Base-by-base conservation (phyloP, 768 basidiomycete species). In the Melanogaster broomeanus region DNA sequence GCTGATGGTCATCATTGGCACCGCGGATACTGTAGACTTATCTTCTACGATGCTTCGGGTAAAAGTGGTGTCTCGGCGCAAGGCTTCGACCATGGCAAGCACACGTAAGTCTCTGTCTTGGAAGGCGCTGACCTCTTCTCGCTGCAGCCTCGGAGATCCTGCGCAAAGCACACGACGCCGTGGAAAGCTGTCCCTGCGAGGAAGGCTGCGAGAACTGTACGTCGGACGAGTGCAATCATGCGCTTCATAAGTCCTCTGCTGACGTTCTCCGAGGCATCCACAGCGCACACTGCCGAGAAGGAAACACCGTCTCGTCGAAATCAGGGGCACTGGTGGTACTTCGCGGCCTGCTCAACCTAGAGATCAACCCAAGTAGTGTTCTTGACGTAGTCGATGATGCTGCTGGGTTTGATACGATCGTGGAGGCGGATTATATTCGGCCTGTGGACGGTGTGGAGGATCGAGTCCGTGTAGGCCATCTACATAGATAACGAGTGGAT, bases 31-130 rank as follows among this genome's bases (percentile, higher is more conserved):
- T 21, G 38, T 18, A 91, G 91, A 56, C 69, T 96, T 19, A 84
- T 94, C 34, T 88, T 95, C 60, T 93, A 90, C 59, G 93, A 94
- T 53, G 66, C 76, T 18, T 72, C 81, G 9, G 88, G 86, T 1
- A 83, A 80, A 59, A 86, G 87, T 16, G 87, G 89, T 0, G 74
- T 88, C 6, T 81, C 88, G 27, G 80, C 83, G 3, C 90, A 85
- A 61, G 90, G 88, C 3, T 93, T 93, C 61, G 93, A 94, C 60
- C 83, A 90, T 58, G 80, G 90, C 88, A 60, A 16, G 61, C 37
- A 18, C 37, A 18, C 37, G 33, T 28, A n/a, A 6, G 33, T 45
- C 1, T 40, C 24, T 55, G 35, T 42, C 52, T 44, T 45, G 41
- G 39, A 42, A 24, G 15, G 16, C 21, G 19, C 31, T 33, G 13